Evolutionary conservation across 768 basidiomycete species (phyloP), one percentile per base, ranked within the genome.

Genomic region (Pleurotus ostreatus): DNA sequence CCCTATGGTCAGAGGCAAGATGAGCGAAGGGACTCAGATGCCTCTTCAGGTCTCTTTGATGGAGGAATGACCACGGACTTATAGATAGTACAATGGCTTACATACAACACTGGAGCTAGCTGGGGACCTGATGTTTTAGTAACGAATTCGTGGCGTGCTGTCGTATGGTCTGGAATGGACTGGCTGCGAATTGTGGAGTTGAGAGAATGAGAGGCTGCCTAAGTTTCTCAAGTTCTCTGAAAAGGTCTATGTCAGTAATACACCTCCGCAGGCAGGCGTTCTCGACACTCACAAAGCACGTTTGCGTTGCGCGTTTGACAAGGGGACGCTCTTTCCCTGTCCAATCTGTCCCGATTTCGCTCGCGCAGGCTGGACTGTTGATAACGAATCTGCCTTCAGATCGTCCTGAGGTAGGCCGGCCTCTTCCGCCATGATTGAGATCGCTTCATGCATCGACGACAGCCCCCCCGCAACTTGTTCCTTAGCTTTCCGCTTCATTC

Each of bases 71-170:
- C 44, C 41, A 49, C 30, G 15, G 41, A 22, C 38, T 59, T 11
- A 39, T 20, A 9, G 40, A 49, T 59, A 62, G 55, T 59, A 56
- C 56, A 30, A 18, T 34, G 22, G 26, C 12, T 9, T 46, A 34
- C n/a, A 56, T 11, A 46, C n/a, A 44, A 43, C 9, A 55, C 16
- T 22, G n/a, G 22, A 18, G 26, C 40, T 15, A 48, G 38, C 60
- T 20, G 61, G 30, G 37, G 61, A 59, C 41, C 46, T 71, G 64
- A 59, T 79, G 83, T 60, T 81, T 84, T 37, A 90, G 59, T 9
- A 92, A 74, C 0, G 91, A 90, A 65, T 92, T 92, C 66, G 86
- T 78, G 2, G 85, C 88, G 66, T 93, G 91, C 3, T 79, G 86
- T 4, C 89, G 85, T 61, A 92, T 88, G 1, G 88, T 85, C 62